These are phyloP conservation scores for Magnaporthiopsis rhizophila DNA, from an alignment of 2,329 filamentous ascomycete species.

Conservation along the genomic window DNA sequence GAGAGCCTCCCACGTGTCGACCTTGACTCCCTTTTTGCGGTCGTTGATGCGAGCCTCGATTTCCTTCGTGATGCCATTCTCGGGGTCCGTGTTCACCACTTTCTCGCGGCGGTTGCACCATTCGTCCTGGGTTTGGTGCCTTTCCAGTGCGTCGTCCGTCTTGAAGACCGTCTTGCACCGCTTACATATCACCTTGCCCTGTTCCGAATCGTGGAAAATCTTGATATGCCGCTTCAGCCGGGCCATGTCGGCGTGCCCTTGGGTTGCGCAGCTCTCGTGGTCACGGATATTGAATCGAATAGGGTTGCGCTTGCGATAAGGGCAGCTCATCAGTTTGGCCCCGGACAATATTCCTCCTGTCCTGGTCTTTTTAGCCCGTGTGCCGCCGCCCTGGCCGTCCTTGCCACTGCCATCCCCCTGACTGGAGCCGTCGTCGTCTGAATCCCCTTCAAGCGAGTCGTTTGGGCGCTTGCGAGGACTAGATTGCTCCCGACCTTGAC, in stretches of 20 bases:
- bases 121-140: not conserved
- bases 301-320: slow-evolving; percentile 7
- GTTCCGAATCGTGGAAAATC: not conserved
- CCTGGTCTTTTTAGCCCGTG: not conserved
- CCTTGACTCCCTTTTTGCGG: not conserved
- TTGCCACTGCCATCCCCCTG: not conserved
- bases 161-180: not conserved
- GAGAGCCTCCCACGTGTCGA: slow-evolving; percentile 1
- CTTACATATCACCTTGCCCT: not conserved
- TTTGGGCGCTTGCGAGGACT: not conserved
- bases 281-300: slow-evolving; percentile 6
- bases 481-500: not conserved
- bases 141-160: not conserved
- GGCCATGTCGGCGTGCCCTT: not conserved
- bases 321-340: not conserved
- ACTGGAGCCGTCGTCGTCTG: not conserved
- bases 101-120: not conserved
- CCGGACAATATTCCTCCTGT: not conserved
- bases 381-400: not conserved
- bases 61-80: slow-evolving; percentile 8
- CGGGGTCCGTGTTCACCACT: not conserved
- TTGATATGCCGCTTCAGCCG: slow-evolving; percentile 6
- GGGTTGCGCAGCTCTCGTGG: not conserved
- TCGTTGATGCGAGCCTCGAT: not conserved
- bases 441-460: not conserved